Conservation (phyloP, 2,329 filamentous ascomycete genomes). For the Colletotrichum sp. region DNA sequence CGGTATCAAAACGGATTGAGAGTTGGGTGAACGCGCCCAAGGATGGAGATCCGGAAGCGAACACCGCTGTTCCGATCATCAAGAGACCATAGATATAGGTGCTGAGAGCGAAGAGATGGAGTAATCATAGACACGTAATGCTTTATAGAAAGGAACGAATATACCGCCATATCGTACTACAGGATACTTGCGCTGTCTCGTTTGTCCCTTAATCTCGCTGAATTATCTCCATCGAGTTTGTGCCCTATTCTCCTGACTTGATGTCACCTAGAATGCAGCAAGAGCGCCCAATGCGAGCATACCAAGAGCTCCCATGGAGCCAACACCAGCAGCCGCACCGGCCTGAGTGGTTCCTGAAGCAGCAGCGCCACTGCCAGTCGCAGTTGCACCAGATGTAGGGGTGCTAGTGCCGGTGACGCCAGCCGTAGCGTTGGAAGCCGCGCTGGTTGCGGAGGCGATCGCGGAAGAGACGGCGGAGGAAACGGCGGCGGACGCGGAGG, state of each 20-base stretch:
- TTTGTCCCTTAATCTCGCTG: accelerated
- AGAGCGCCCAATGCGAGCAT: constrained; percentile 16
- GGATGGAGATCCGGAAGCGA: background rate
- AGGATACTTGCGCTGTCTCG: accelerated
- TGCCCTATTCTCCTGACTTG: background rate
- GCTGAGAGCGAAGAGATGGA: background rate
- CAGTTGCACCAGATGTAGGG: background rate
- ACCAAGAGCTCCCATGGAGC: background rate
- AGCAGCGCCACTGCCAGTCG: background rate
- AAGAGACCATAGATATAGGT: background rate
- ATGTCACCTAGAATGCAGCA: background rate
- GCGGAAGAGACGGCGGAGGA: background rate
- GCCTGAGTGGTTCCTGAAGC: background rate
- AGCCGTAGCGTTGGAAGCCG: background rate
- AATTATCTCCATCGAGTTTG: accelerated
- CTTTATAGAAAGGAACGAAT: background rate
- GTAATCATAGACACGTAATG: background rate
- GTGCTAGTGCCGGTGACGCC: background rate
- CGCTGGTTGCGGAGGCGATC: background rate
- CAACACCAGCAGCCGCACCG: background rate
- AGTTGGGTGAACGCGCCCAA: background rate
- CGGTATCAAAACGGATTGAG: background rate
- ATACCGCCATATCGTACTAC: background rate
- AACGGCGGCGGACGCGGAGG: background rate
- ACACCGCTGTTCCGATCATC: background rate